phyloP scores from a whole-genome alignment of 1,139 yeast species.

The Yueomyces sp. region DNA sequence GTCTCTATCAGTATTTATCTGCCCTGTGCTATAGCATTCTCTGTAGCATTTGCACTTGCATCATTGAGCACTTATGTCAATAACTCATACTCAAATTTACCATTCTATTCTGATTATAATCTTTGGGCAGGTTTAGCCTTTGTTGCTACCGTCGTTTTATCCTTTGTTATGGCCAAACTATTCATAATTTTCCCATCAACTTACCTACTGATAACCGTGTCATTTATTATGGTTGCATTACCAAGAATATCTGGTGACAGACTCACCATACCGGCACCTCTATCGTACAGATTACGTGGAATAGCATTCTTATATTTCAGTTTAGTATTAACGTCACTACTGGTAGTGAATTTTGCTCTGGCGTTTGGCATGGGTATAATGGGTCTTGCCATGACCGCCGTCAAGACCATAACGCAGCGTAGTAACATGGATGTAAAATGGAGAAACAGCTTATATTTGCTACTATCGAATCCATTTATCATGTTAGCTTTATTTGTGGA shows the following conservation, averaged over 20 bases:
- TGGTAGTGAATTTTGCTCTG: conserved; percentile 76
- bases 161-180: conserved; percentile 17
- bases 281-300: conserved; percentile 23
- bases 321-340: conserved; percentile 55
- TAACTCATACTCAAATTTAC: conserved; percentile 21
- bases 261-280: conserved; percentile 12
- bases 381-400: conserved; percentile 60
- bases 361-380: conserved; percentile 58
- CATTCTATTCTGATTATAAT: conserved; percentile 12
- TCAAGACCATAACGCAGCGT: conserved; percentile 17
- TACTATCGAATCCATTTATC: conserved; percentile 45
- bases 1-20: conserved; percentile 90
- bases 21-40: conserved; percentile 70
- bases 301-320: conserved; percentile 50
- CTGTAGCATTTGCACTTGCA: conserved; percentile 59
- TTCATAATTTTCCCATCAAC: conserved; percentile 10
- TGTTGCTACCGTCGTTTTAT: conserved; percentile 8
- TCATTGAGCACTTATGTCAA: conserved; percentile 50
- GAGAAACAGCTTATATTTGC: conserved; percentile 26
- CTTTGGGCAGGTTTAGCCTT: conserved; percentile 7
- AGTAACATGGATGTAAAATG: conserved; percentile 11
- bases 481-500: conserved; percentile 28
- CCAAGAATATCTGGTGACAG: conserved; percentile 9
- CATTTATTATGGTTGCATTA: no score
- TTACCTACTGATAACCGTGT: not conserved